These are phyloP conservation scores for Tricholomella constricta DNA, from an alignment of 768 basidiomycete species.

Conservation along the genomic window DNA sequence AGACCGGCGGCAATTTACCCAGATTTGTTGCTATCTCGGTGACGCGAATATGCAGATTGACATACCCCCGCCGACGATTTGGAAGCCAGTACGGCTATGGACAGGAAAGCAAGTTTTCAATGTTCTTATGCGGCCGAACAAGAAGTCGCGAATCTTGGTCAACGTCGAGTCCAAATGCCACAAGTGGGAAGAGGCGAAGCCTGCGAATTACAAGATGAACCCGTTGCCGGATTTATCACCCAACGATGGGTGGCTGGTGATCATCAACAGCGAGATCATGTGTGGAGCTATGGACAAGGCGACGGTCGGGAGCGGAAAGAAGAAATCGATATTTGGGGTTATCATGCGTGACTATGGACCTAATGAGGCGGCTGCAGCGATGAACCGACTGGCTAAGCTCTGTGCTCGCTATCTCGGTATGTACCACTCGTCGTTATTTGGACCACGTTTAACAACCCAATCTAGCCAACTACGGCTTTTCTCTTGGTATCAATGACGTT, in stretches of 20 bases:
- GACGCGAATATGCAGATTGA: slow-evolving; percentile 94
- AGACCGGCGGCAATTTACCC: slow-evolving; percentile 92
- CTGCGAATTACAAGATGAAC: slow-evolving; percentile 64
- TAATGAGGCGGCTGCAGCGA: slow-evolving; percentile 90
- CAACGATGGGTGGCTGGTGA: slow-evolving; percentile 97
- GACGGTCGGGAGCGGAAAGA: slow-evolving; percentile 97
- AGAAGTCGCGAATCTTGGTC: slow-evolving; percentile 75
- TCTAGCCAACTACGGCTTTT: slow-evolving; percentile 95
- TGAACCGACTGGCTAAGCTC: slow-evolving; percentile 95
- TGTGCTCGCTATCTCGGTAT: slow-evolving; percentile 91
- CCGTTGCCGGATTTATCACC: slow-evolving; percentile 85
- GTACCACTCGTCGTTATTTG: slow-evolving; percentile 21
- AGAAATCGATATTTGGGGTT: slow-evolving; percentile 98
- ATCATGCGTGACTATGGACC: slow-evolving; percentile 97
- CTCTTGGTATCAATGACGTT: slow-evolving; percentile 97
- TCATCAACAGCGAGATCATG: slow-evolving; percentile 98
- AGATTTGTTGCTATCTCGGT: slow-evolving; percentile 92
- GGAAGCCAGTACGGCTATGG: slow-evolving; percentile 93
- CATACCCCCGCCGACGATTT: slow-evolving; percentile 91
- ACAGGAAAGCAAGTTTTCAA: slow-evolving; percentile 99
- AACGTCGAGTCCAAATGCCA: slow-evolving; percentile 97
- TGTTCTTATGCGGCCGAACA: slow-evolving; percentile 94
- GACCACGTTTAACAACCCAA: slow-evolving; percentile 13
- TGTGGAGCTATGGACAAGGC: slow-evolving; percentile 99
- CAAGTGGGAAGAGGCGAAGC: slow-evolving; percentile 77